Conservation (phyloP, 495 filamentous ascomycete genomes). For the Tuber aestivum region DNA sequence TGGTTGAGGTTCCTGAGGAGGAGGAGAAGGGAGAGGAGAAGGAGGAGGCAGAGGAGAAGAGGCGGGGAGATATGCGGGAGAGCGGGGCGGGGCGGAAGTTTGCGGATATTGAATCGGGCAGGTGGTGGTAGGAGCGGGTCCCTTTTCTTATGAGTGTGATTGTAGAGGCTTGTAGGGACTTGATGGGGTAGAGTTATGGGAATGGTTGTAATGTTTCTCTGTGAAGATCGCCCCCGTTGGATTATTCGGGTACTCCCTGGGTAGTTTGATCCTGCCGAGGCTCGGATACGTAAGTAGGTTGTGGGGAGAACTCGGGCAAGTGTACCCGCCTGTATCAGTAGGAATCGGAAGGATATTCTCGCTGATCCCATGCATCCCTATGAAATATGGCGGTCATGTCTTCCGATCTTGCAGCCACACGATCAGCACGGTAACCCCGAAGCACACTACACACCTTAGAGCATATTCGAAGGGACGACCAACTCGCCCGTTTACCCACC, state of each 20-base stretch:
- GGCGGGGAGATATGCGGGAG: neutral
- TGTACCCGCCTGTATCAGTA: too few relatives aligned
- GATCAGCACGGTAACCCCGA: too few relatives aligned
- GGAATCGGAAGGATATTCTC: too few relatives aligned
- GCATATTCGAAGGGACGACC: too few relatives aligned
- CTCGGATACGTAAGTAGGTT: neutral
- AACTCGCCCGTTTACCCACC: too few relatives aligned
- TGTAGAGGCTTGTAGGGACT: neutral
- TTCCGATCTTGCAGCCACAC: too few relatives aligned
- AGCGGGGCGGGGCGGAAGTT: neutral
- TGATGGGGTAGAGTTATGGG: neutral
- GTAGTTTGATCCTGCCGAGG: neutral
- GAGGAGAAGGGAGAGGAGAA: neutral
- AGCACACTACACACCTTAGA: too few relatives aligned
- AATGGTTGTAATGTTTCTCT: neutral
- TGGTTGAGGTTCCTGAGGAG: neutral
- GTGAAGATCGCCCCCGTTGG: too few relatives aligned
- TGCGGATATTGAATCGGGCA: neutral
- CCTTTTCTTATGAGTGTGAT: neutral
- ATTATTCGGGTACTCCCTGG: neutral
- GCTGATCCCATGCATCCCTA: too few relatives aligned
- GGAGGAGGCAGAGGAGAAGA: too few relatives aligned
- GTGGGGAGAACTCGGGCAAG: neutral
- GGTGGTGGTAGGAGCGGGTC: neutral
- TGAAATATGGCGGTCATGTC: too few relatives aligned